Conservation (phyloP, 2,329 filamentous ascomycete genomes). For the Paracoccidioides brasiliensis region DNA sequence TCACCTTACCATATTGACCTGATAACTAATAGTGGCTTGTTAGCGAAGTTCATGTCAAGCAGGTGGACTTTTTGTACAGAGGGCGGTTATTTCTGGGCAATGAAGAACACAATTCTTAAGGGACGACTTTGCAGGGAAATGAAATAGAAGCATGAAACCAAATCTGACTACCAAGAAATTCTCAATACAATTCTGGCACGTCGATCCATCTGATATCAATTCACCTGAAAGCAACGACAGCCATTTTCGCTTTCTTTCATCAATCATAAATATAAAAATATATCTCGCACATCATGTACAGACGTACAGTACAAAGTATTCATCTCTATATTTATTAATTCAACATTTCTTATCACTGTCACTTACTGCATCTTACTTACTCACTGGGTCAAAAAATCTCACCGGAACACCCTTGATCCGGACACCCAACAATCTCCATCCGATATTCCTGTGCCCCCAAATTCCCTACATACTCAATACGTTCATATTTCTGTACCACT, state of each 20-base stretch:
- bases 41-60: not conserved
- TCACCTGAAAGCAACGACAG: not conserved
- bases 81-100: too few relatives aligned
- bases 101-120: too few relatives aligned
- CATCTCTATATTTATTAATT: too few relatives aligned
- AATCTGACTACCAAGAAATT: too few relatives aligned
- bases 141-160: too few relatives aligned
- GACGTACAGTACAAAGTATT: too few relatives aligned
- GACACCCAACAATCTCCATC: conserved; percentile 5
- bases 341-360: too few relatives aligned
- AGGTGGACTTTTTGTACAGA: not conserved
- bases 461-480: conserved; percentile 35
- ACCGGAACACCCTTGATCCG: conserved; percentile 3
- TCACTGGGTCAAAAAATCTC: not conserved
- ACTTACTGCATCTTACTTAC: not conserved
- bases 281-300: not conserved
- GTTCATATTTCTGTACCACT: conserved; percentile 58
- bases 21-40: not conserved
- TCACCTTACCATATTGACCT: not conserved
- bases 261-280: not conserved
- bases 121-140: too few relatives aligned
- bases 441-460: conserved; percentile 4
- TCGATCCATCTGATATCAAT: too few relatives aligned
- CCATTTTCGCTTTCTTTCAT: not conserved
- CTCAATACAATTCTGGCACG: too few relatives aligned